Conservation (phyloP, 305 asterid genomes). For the Solanum hybrid region DNA sequence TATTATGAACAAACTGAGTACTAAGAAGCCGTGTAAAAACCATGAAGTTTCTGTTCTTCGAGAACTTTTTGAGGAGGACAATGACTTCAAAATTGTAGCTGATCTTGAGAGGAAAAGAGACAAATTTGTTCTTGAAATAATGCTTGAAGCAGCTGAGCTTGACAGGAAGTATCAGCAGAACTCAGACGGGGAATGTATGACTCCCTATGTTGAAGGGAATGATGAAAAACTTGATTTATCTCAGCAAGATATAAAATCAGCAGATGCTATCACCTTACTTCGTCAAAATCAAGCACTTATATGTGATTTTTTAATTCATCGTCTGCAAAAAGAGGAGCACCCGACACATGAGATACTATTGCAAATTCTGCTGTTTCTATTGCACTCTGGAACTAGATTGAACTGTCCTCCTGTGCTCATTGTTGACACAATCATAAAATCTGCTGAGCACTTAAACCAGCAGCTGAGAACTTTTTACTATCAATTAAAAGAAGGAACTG, state of each 20-base stretch:
- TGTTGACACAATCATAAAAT: slow-evolving; percentile 71
- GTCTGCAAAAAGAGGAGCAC: slow-evolving; percentile 53
- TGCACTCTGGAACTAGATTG: slow-evolving; percentile 84
- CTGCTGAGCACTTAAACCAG: slow-evolving; percentile 56
- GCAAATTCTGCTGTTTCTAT: slow-evolving; percentile 84
- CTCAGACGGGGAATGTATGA: slow-evolving; percentile 28
- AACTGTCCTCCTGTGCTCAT: slow-evolving; percentile 63
- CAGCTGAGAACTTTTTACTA: slow-evolving; percentile 42
- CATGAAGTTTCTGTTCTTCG: slow-evolving; percentile 40
- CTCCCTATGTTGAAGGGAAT: slow-evolving; percentile 40
- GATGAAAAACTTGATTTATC: slow-evolving; percentile 43
- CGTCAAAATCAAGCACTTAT: slow-evolving; percentile 80
- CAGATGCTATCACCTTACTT: slow-evolving; percentile 89
- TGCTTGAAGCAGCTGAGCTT: slow-evolving; percentile 87
- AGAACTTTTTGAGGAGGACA: slow-evolving; percentile 33
- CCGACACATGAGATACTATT: slow-evolving; percentile 79
- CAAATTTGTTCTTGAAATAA: slow-evolving; percentile 79
- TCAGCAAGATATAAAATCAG: slow-evolving; percentile 47
- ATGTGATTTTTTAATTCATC: slow-evolving; percentile 59
- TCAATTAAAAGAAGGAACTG: slow-evolving; percentile 53
- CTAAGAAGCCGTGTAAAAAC: slow-evolving; percentile 23
- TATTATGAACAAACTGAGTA: slow-evolving; percentile 24
- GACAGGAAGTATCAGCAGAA: slow-evolving; percentile 48
- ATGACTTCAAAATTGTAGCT: slow-evolving; percentile 55
- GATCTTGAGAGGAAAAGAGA: slow-evolving; percentile 91